Evolutionary conservation across 768 basidiomycete genomes (phyloP).

Genomic region (Phylloporus arenicola): DNA sequence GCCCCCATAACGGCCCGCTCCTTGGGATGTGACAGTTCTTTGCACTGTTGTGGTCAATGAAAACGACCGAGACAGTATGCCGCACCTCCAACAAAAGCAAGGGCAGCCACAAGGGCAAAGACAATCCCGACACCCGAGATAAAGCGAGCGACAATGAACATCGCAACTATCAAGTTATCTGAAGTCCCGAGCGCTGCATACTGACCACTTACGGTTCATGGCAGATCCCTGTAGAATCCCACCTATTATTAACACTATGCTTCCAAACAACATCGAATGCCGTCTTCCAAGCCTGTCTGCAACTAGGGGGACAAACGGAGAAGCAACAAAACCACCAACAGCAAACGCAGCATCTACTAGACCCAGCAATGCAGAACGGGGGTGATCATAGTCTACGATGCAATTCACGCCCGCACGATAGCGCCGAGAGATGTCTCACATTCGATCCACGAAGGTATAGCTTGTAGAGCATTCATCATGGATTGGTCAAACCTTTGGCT

Average conservation of each 20-base stretch:
- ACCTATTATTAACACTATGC: not conserved
- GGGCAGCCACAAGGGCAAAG: constrained; percentile 3
- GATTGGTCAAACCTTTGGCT: constrained; percentile 32
- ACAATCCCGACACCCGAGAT: not conserved
- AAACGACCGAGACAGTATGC: not conserved
- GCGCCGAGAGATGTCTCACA: constrained; percentile 32
- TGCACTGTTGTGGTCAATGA: too few relatives aligned
- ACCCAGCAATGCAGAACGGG: constrained; percentile 51
- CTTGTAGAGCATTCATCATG: constrained; percentile 61
- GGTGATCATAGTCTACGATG: constrained; percentile 45
- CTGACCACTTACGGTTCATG: not conserved
- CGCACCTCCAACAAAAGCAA: constrained; percentile 7
- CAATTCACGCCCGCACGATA: not conserved
- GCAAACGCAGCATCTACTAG: not conserved
- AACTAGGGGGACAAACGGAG: not conserved
- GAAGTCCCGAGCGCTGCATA: not conserved
- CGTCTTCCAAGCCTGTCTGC: not conserved
- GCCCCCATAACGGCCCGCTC: constrained; percentile 4
- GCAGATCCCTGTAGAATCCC: not conserved
- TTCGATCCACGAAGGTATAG: constrained; percentile 49
- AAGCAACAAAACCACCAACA: not conserved
- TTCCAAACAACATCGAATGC: not conserved
- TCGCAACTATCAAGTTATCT: not conserved
- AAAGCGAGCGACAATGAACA: constrained; percentile 7
- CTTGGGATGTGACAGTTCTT: constrained; percentile 14